These are phyloP conservation scores for Vaccinium myrtillus DNA, from an alignment of 148 eudicot genomes.

Conservation along the genomic window DNA sequence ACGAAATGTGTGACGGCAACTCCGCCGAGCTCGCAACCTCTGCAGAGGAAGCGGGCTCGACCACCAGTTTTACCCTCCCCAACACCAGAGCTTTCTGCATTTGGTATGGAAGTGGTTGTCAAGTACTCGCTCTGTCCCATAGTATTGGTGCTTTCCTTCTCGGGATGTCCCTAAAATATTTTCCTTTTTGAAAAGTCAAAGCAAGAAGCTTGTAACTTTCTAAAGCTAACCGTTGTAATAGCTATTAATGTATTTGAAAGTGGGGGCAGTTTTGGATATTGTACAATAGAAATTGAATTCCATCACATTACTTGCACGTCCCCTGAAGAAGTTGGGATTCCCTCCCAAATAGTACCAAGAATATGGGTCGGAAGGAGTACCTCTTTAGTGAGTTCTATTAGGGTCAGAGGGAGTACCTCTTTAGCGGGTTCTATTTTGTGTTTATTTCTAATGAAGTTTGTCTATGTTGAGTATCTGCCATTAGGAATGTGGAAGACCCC, in stretches of 20 bases:
- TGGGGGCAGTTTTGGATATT: neutral
- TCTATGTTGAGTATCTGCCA: neutral
- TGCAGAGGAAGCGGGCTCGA: constrained; percentile 69
- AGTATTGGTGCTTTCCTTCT: neutral
- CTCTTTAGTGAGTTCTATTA: too few species aligned
- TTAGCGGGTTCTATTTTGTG: neutral
- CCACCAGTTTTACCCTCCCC: constrained; percentile 52
- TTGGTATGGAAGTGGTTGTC: constrained; percentile 38
- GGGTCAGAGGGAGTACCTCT: neutral
- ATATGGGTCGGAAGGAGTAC: neutral
- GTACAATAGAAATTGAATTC: neutral
- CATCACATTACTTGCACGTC: neutral
- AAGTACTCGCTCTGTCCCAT: neutral
- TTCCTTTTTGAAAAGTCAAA: too few species aligned
- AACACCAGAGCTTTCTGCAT: constrained; percentile 50
- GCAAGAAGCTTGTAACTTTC: too few species aligned
- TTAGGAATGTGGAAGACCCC: constrained; percentile 72
- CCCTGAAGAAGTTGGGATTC: neutral
- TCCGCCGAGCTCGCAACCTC: constrained; percentile 55
- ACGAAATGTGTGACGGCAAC: constrained; percentile 13
- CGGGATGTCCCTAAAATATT: neutral
- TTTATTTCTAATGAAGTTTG: neutral
- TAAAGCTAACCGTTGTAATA: too few species aligned
- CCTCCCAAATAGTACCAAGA: neutral
- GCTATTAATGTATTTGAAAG: neutral